Base-by-base conservation (phyloP, 768 basidiomycete genomes). In the Boletus huronensis region DNA sequence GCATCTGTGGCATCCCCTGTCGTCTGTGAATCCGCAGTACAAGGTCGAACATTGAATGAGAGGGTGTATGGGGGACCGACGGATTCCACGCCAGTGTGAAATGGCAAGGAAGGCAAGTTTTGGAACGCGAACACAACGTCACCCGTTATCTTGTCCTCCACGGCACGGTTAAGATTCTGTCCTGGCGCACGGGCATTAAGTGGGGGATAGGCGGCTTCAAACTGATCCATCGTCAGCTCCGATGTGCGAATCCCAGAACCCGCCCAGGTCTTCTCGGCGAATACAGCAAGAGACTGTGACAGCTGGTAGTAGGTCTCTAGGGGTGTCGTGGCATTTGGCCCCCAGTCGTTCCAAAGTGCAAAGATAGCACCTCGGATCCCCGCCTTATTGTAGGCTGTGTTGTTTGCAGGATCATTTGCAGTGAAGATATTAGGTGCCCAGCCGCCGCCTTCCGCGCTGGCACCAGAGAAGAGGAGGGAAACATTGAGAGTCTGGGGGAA, bases 21-120 rank as follows among this genome's bases (percentile, higher is more conserved):
- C 43, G 57, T 56, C 42, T 39, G 39, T 11, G 57, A 38, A 39
- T 61, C 64, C 2, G 28, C 34, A 11, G 58, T n/a, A n/a, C 56
- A 36, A 14, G 74, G 73, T 19, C 69, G 66, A n/a, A 77, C 64
- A 23, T 64, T 68, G 66, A 77, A 77, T 5, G 64, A 70, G 14
- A 78, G 58, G 16, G 73, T 74, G 56, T 78, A 77, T 10, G 75
- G 76, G 7, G 77, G 77, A 9, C 77, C 77, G 7, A 77, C 72
- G 3, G 75, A 76, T 32, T 67, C 62, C 50, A 74, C 63, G 6
- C 58, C 58, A 0, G 75, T 75, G 42, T 48, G 31, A 23, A 72
- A 57, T 0, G 66, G 70, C 13, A 58, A 40, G 25, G 32, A 44
- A 5, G 62, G 53, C 8, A 69, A 38, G 2, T 38, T 48, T 0